Conservation (phyloP, 768 basidiomycete genomes). For the Podaxis sp. region DNA sequence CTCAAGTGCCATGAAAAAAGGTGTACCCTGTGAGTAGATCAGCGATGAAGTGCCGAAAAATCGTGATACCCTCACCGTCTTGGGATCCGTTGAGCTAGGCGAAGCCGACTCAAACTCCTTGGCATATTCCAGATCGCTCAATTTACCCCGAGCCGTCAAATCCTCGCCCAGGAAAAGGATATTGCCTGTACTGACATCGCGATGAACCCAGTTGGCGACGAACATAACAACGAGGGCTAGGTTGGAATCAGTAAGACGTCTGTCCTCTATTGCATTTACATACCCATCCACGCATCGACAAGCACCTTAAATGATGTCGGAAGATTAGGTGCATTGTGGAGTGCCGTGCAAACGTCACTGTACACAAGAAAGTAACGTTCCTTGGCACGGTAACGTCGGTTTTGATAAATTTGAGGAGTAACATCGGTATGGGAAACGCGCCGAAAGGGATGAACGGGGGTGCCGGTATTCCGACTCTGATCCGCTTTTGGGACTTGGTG, state of each 20-base stretch:
- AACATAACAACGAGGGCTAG: neutral
- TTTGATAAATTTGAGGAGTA: no score
- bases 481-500: no score
- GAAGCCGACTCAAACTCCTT: neutral
- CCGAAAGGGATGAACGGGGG: no score
- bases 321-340: neutral
- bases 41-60: neutral
- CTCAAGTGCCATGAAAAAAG: constrained; percentile 11
- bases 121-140: no score
- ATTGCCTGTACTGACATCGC: constrained; percentile 10
- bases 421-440: no score
- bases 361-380: constrained; percentile 2
- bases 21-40: constrained; percentile 2
- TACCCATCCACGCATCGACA: neutral
- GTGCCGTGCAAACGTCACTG: constrained; percentile 2
- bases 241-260: neutral
- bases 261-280: neutral
- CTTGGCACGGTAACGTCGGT: neutral
- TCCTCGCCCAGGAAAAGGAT: neutral
- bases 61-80: neutral
- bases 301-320: neutral
- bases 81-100: neutral
- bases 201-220: constrained; percentile 8
- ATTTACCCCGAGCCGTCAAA: neutral
- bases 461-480: no score